Evolutionary conservation across 2,329 filamentous ascomycete genomes (phyloP), one percentile per base, ranked within the genome.

Genomic region (Diaporthe amygdali): DNA sequence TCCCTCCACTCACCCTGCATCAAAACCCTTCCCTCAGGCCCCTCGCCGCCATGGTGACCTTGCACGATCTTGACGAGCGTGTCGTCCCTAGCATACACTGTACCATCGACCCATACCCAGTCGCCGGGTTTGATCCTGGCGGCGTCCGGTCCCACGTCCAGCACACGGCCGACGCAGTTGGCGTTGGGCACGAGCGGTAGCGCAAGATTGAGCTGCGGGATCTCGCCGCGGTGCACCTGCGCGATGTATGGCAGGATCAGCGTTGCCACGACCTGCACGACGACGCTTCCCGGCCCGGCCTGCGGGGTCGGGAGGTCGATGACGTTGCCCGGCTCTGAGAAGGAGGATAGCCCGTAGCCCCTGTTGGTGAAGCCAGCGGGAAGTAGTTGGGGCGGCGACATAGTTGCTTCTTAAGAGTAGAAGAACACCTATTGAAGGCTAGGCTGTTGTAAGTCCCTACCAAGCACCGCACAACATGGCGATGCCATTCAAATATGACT

Each of bases 101-200:
- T 59, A 14, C 54, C 54, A 5, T 59, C 54, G 3, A 59, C 54
- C 54, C 54, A 59, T 15, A 59, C 37, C 34, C 54, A 59, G 22
- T 59, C 54, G 12, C 54, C 54, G 0, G 37, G 34, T 7, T n/a
- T n/a, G 14, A 59, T 20, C 10, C 71, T 63, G 1, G 78, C 76
- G 7, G 79, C 77, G 64, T 84, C 81, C 1, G 77, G 70, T 6
- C 80, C 81, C 17, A 78, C 75, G 8, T 78, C 77, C 12, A 80
- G 73, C 17, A 84, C 73, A 32, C 82, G 81, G 37, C 79, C 82
- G 66, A 85, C 76, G 71, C 78, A 77, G 49, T 74, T 77, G 64
- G 74, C 74, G 55, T 81, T 82, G 61, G 77, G 79, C 30, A 82
- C 77, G 66, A 80, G 74, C 41, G 79, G 80, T 6, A 76, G 41